phyloP scores from a whole-genome alignment of 768 basidiomycete species.

The Plicaturopsis crispa region DNA sequence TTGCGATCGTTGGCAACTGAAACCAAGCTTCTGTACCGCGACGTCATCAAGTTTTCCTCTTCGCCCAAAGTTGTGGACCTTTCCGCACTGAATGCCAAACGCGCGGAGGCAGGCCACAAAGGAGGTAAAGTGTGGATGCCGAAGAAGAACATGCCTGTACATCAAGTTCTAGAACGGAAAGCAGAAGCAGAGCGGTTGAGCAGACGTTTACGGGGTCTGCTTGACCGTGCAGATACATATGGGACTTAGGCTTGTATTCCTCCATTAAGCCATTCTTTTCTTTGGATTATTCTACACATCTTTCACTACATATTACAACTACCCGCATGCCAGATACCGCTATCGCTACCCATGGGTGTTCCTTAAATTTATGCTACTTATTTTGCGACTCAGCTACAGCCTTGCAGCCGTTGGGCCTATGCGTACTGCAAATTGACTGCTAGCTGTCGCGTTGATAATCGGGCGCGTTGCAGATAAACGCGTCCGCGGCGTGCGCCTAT shows the following conservation, averaged over 20 bases:
- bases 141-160: slow-evolving; percentile 71
- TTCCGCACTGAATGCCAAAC: slow-evolving; percentile 46
- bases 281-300: background rate
- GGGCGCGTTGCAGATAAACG: too few relatives aligned
- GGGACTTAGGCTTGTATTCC: slow-evolving; percentile 13
- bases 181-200: slow-evolving; percentile 68
- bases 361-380: too few relatives aligned
- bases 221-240: slow-evolving; percentile 55
- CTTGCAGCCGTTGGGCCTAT: too few relatives aligned
- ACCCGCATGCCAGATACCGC: too few relatives aligned
- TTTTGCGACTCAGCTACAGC: too few relatives aligned
- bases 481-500: too few relatives aligned
- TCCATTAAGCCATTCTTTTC: background rate
- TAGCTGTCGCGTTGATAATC: too few relatives aligned
- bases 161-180: slow-evolving; percentile 74
- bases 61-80: slow-evolving; percentile 84
- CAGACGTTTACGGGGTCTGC: slow-evolving; percentile 58
- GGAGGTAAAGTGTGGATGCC: slow-evolving; percentile 65
- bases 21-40: slow-evolving; percentile 81
- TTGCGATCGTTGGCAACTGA: slow-evolving; percentile 70
- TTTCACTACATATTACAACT: too few relatives aligned
- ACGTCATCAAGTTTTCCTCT: slow-evolving; percentile 81
- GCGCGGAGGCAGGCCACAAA: slow-evolving; percentile 37
- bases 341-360: too few relatives aligned
- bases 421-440: too few relatives aligned